Percentiles rank a stretch among this genome's conserved stretches.
Conservation (phyloP, 371 early-diverging fungal genomes). For the Thermomucor indicae-seudaticae region DNA sequence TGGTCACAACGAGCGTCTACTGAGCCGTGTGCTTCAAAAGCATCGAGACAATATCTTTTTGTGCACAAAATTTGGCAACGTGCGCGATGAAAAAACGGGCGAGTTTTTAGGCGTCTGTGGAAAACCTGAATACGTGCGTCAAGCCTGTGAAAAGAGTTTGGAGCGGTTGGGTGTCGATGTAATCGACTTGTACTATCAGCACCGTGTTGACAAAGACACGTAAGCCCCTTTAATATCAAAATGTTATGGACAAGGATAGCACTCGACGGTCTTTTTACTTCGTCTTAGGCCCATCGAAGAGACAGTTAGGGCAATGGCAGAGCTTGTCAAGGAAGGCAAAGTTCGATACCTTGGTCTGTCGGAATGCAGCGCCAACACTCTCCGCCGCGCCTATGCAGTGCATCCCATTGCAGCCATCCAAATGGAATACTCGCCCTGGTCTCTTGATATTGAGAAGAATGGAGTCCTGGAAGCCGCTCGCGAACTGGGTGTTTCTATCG, state of each 20-base stretch:
- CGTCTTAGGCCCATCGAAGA: conserved; percentile 42
- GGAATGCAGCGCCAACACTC: conserved; percentile 46
- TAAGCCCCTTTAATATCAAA: too few relatives aligned
- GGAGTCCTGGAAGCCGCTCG: conserved; percentile 49
- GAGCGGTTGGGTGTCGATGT: conserved; percentile 40
- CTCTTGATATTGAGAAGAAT: conserved; percentile 48
- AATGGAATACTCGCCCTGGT: conserved; percentile 51
- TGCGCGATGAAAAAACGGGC: conserved; percentile 16
- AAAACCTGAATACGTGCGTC: conserved; percentile 45
- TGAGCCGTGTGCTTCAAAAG: conserved; percentile 28
- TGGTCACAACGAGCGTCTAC: conserved; percentile 32
- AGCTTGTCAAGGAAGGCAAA: conserved; percentile 58
- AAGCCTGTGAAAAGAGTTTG: conserved; percentile 38
- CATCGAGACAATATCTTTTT: conserved; percentile 40
- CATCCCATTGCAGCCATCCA: conserved; percentile 65
- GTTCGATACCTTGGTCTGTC: conserved; percentile 57
- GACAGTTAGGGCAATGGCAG: conserved; percentile 53
- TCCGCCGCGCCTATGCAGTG: conserved; percentile 57
- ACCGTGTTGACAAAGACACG: conserved; percentile 46
- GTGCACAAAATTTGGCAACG: conserved; percentile 40
- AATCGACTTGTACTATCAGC: conserved; percentile 61
- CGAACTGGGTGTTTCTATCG: conserved; percentile 59
- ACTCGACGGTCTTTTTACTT: background rate
- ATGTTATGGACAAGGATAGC: background rate
- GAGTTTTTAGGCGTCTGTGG: conserved; percentile 29